Percentiles rank a stretch among this genome's conserved stretches.
Evolutionary conservation across 352 stramenopile species (phyloP).

Genomic region (Globisporangium emineosum): DNA sequence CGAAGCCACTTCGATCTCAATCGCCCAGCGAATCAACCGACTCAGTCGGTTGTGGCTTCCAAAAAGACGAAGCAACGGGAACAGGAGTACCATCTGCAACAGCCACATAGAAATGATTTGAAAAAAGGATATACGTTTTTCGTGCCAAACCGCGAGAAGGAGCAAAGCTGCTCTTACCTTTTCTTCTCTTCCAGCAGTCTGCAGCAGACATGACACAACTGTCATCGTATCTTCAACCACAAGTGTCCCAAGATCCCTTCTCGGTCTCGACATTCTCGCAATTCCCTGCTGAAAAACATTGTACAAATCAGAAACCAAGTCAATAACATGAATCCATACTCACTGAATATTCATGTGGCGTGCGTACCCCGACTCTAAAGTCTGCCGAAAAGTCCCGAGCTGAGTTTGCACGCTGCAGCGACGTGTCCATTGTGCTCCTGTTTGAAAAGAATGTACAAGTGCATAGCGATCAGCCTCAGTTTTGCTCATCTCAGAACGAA

Average conservation of each 20-base stretch:
- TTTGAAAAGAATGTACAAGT: not conserved
- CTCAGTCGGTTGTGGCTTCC: conserved; percentile 55
- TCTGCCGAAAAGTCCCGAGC: conserved; percentile 38
- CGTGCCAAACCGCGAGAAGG: not conserved
- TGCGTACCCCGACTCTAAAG: conserved; percentile 28
- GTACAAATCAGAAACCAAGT: not conserved
- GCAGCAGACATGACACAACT: conserved; percentile 70
- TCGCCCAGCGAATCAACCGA: conserved; percentile 66
- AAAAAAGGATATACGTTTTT: no score
- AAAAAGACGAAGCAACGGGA: conserved; percentile 64
- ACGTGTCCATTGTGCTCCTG: conserved; percentile 3
- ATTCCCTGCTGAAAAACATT: conserved; percentile 3
- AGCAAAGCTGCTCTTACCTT: conserved; percentile 32
- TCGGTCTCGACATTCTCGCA: conserved; percentile 22
- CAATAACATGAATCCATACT: conserved; percentile 10
- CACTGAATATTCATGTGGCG: not conserved
- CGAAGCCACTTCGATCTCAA: conserved; percentile 71
- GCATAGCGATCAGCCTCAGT: not conserved
- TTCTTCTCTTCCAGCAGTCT: conserved; percentile 68
- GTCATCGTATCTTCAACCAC: conserved; percentile 73
- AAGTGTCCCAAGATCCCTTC: conserved; percentile 46
- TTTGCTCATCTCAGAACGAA: not conserved
- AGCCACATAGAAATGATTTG: not conserved
- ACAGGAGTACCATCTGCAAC: conserved; percentile 48
- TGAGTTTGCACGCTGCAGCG: conserved; percentile 32